Conservation (phyloP, 306 rosid species). For the Cicer arietinum region DNA sequence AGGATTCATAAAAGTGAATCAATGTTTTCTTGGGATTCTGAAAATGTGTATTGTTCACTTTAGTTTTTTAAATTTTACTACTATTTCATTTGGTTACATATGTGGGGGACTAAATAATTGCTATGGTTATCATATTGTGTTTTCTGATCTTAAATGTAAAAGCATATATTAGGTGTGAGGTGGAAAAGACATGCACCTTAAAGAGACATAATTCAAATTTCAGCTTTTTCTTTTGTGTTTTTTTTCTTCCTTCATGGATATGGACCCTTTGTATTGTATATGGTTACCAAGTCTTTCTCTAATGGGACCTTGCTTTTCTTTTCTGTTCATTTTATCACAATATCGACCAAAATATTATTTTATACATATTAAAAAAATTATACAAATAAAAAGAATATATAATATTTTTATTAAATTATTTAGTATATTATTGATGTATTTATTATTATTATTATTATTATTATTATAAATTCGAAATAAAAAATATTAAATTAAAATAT, state of each 20-base stretch:
- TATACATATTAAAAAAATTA: too few species aligned
- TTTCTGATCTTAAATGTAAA: conserved; percentile 61
- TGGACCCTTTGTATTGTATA: conserved; percentile 39
- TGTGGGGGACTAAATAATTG: conserved; percentile 97
- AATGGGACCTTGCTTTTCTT: conserved; percentile 42
- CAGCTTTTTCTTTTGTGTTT: conserved; percentile 76
- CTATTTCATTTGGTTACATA: conserved; percentile 38
- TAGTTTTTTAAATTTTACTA: conserved; percentile 38
- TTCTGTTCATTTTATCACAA: neutral
- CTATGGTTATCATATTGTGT: conserved; percentile 65
- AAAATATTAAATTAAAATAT: too few species aligned
- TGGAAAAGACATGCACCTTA: conserved; percentile 56
- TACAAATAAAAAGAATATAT: too few species aligned
- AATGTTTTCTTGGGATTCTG: conserved; percentile 75
- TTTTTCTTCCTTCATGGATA: conserved; percentile 29
- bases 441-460: too few species aligned
- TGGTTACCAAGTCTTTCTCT: conserved; percentile 64
- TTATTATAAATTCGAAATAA: too few species aligned
- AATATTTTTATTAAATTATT: too few species aligned
- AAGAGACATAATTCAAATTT: conserved; percentile 83
- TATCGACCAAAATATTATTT: too few species aligned
- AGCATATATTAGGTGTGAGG: conserved; percentile 44
- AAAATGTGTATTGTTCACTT: conserved; percentile 54
- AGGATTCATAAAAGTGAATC: conserved; percentile 47
- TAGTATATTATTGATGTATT: too few species aligned